Base-by-base conservation (phyloP, 768 basidiomycete genomes). In the Boletellus ananiceps region DNA sequence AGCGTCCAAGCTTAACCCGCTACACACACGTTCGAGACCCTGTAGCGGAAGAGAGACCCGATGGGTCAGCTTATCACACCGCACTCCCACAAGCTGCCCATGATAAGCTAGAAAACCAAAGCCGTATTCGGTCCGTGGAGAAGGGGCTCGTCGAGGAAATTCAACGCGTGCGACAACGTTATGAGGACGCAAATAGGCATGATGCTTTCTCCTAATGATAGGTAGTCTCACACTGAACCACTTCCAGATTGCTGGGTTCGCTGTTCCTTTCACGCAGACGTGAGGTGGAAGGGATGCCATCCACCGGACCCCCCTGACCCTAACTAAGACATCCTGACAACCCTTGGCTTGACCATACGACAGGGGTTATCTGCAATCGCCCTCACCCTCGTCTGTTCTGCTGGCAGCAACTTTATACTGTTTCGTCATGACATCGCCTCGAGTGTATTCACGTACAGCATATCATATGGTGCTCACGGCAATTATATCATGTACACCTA, bases 101-200 rank as follows among this genome's bases (percentile, higher is more conserved):
- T 40, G 40, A 37, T 40, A 40, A 21, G 16, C 47, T 36, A 8
- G 27, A 40, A 11, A 37, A 23, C 39, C 48, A 42, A 44, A 41
- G 27, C 23, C 35, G 13, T n/a, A 15, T 40, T 11, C 39, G 11
- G 15, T 15, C 47, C 56, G 48, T 25, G 21, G 51, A 47, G 12
- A 49, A 55, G 44, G 57, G 57, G 47, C 49, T 62, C 34, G 48
- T 61, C 37, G 56, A 76, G 44, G 79, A 84, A 63, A 65, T 69
- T 1, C 60, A 69, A 31, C 67, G 65, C 13, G 83, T 85, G 14
- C 72, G 72, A 39, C 75, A 82, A 50, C 76, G 73, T 13, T 89
- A 89, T 49, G 83, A 82, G 61, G 75, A 76, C 46, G 71, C 72
- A 0, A 89, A 88, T 63, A 83, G 71, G 87, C 84, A 38, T n/a